phyloP scores from a whole-genome alignment of 495 filamentous ascomycete species.

The Choiromyces venosus region DNA sequence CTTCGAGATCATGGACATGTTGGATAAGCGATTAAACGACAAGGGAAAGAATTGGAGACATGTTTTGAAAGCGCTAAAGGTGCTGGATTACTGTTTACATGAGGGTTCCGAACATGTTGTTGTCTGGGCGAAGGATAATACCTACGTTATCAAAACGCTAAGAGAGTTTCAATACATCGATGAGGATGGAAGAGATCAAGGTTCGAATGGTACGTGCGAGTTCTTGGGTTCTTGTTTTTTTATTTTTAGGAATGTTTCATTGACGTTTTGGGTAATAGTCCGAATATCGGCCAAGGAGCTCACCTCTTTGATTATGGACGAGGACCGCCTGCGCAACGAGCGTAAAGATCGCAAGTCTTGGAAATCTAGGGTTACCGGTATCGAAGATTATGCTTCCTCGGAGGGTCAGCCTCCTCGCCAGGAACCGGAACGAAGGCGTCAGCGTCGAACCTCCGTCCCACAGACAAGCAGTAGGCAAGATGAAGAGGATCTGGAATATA shows the following conservation, averaged over 20 bases:
- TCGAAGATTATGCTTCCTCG: constrained; percentile 67
- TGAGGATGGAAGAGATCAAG: constrained; percentile 89
- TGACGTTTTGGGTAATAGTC: constrained; percentile 52
- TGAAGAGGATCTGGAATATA: constrained; percentile 89
- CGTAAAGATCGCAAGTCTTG: constrained; percentile 86
- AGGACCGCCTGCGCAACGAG: constrained; percentile 87
- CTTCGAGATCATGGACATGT: constrained; percentile 99
- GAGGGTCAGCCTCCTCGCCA: constrained; percentile 25
- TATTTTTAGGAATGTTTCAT: constrained; percentile 8
- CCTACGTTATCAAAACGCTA: constrained; percentile 97
- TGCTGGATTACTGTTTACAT: constrained; percentile 96
- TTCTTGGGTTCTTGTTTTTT: neutral
- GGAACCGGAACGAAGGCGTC: constrained; percentile 46
- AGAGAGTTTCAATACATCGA: constrained; percentile 95
- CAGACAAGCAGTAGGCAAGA: constrained; percentile 39
- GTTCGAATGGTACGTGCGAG: constrained; percentile 70
- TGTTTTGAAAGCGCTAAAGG: constrained; percentile 94
- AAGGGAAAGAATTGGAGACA: constrained; percentile 99
- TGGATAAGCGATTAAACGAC: constrained; percentile 97
- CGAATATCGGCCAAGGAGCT: constrained; percentile 94
- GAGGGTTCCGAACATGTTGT: constrained; percentile 96
- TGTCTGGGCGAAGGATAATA: constrained; percentile 95
- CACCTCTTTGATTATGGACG: constrained; percentile 86
- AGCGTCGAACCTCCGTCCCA: constrained; percentile 34
- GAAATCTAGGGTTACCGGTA: constrained; percentile 92